Evolutionary conservation across 2,329 filamentous ascomycete species (phyloP).

Genomic region (Lasiodiplodia sp.): DNA sequence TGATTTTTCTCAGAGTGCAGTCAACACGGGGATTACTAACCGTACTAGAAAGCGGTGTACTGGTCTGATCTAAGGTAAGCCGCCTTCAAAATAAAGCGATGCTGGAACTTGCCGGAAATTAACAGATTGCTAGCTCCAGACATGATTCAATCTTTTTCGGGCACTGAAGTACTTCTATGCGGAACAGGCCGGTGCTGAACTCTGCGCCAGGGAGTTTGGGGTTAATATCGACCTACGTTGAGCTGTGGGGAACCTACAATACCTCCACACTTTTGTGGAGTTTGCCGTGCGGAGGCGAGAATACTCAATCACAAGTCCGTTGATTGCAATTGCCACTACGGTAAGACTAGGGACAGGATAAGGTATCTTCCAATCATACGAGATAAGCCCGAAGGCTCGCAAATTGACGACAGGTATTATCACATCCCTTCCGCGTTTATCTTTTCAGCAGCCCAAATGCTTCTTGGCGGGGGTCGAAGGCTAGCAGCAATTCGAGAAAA

Average conservation of each 20-base stretch:
- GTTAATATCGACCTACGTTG: neutral
- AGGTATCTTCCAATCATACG: neutral
- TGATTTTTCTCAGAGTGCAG: neutral
- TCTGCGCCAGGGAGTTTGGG: neutral
- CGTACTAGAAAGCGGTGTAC: neutral
- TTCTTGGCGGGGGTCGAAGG: neutral
- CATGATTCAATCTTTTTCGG: too few relatives aligned
- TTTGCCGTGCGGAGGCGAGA: neutral
- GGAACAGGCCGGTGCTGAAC: too few relatives aligned
- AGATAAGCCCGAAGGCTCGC: slow-evolving; percentile 5
- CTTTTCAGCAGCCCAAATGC: neutral
- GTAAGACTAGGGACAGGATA: neutral
- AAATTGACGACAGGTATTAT: slow-evolving; percentile 4
- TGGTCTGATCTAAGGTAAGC: neutral
- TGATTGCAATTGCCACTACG: neutral
- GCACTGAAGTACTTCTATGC: too few relatives aligned
- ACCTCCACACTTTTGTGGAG: neutral
- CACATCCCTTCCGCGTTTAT: neutral
- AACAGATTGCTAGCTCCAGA: too few relatives aligned
- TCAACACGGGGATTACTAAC: neutral
- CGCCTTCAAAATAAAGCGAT: neutral
- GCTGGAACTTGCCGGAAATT: too few relatives aligned
- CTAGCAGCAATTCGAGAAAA: neutral
- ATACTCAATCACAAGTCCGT: neutral
- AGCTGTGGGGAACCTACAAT: neutral